Evolutionary conservation across 169 alveolate genomes (phyloP).

Genomic region (Eimeria maxima): DNA sequence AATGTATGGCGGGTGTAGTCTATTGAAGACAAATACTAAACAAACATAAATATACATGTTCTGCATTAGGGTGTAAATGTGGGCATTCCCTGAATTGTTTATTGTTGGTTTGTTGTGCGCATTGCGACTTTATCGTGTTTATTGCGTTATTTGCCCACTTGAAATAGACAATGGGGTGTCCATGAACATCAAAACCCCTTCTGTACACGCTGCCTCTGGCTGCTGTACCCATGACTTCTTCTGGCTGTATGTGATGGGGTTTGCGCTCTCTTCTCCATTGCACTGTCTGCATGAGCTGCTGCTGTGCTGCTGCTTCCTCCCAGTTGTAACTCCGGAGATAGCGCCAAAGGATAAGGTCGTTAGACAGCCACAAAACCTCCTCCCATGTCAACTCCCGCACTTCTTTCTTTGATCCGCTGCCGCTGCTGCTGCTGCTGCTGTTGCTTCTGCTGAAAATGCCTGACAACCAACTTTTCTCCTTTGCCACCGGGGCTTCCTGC

Average conservation of each 20-base stretch:
- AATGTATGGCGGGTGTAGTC: too few relatives aligned
- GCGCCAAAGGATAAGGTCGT: conserved; percentile 64
- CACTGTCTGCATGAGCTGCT: conserved; percentile 58
- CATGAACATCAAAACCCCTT: conserved; percentile 49
- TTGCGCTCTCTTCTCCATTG: conserved; percentile 53
- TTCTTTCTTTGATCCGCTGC: not conserved
- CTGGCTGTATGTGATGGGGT: conserved; percentile 47
- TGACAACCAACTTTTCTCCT: not conserved
- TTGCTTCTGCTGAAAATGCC: not conserved
- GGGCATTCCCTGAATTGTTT: too few relatives aligned
- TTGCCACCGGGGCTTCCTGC: not conserved
- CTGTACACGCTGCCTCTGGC: conserved; percentile 72
- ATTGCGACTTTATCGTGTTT: too few relatives aligned
- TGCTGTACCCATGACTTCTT: conserved; percentile 16
- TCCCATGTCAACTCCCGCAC: conserved; percentile 49
- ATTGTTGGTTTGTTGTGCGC: too few relatives aligned
- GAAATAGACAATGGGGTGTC: conserved; percentile 69
- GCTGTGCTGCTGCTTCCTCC: conserved; percentile 29
- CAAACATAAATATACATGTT: too few relatives aligned
- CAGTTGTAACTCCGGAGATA: conserved; percentile 55
- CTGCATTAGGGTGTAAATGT: too few relatives aligned
- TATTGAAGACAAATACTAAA: too few relatives aligned
- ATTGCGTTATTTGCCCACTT: too few relatives aligned
- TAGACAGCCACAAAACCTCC: conserved; percentile 69
- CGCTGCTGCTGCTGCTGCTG: conserved; percentile 5